phyloP scores from a whole-genome alignment of 345 rosid species.

The rapeseed (Brassica napus) region Da-Ae NC_063436.1:3063001-3063500 shows the following conservation, averaged over 20 bases:
- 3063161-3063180: constrained; percentile 68
- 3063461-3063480: constrained; percentile 51
- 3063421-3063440: constrained; percentile 81
- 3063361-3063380: constrained; percentile 92
- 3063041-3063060: constrained; percentile 86
- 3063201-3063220: constrained; percentile 45
- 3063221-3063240: constrained; percentile 61
- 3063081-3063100: constrained; percentile 73
- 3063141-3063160: constrained; percentile 53
- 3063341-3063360: constrained; percentile 73
- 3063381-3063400: constrained; percentile 85
- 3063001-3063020: constrained; percentile 45
- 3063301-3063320: constrained; percentile 75
- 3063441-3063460: constrained; percentile 65
- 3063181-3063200: constrained; percentile 61
- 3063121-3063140: constrained; percentile 96
- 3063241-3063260: constrained; percentile 54
- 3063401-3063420: constrained; percentile 65
- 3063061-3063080: constrained; percentile 93
- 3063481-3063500: constrained; percentile 33
- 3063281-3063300: constrained; percentile 82
- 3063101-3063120: constrained; percentile 79
- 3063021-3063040: constrained; percentile 51
- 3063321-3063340: constrained; percentile 59
- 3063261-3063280: constrained; percentile 72